A percentile compares a stretch with the other conserved stretches of the same genome.
phyloP scores from a whole-genome alignment of 805 yeast species.

The Wickerhamiella slavikovae region DNA sequence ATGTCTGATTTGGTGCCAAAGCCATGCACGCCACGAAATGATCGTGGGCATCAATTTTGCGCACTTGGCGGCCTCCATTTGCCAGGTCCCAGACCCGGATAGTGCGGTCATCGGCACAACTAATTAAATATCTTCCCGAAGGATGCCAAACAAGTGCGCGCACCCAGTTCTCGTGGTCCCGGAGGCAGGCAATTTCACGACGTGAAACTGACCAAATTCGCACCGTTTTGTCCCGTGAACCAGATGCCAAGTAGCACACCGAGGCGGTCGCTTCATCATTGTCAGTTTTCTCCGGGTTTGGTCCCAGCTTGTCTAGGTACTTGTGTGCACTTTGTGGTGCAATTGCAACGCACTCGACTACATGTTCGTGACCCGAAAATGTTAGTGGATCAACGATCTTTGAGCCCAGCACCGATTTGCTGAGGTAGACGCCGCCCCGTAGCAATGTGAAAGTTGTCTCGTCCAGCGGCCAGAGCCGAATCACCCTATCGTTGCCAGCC shows the following conservation, averaged over 20 bases:
- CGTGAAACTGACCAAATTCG: conserved; percentile 61
- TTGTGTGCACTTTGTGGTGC: conserved; percentile 33
- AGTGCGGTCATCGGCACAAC: conserved; percentile 63
- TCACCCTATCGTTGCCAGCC: conserved; percentile 9
- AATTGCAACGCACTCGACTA: conserved; percentile 51
- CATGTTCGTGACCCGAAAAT: conserved; percentile 65
- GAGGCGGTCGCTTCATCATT: conserved; percentile 8
- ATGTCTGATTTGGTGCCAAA: too few species aligned
- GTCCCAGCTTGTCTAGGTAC: conserved; percentile 27
- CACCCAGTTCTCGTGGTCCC: conserved; percentile 81
- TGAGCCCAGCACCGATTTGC: conserved; percentile 9
- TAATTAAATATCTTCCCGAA: conserved; percentile 43
- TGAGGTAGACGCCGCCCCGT: background rate
- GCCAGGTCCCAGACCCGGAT: conserved; percentile 61
- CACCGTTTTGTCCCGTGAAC: conserved; percentile 57
- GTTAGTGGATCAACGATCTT: conserved; percentile 48
- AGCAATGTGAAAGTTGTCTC: background rate
- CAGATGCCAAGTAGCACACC: conserved; percentile 48
- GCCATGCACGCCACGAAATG: conserved; percentile 49
- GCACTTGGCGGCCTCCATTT: conserved; percentile 23
- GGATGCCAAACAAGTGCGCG: conserved; percentile 53
- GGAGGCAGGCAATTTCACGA: conserved; percentile 30
- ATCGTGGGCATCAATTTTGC: conserved; percentile 38
- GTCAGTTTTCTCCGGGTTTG: conserved; percentile 11
- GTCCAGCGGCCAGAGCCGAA: background rate